Percentiles rank a stretch among this genome's conserved stretches.
Evolutionary conservation across 108 stramenopile genomes (phyloP).

Genomic region (Cyclotella atomus): DNA sequence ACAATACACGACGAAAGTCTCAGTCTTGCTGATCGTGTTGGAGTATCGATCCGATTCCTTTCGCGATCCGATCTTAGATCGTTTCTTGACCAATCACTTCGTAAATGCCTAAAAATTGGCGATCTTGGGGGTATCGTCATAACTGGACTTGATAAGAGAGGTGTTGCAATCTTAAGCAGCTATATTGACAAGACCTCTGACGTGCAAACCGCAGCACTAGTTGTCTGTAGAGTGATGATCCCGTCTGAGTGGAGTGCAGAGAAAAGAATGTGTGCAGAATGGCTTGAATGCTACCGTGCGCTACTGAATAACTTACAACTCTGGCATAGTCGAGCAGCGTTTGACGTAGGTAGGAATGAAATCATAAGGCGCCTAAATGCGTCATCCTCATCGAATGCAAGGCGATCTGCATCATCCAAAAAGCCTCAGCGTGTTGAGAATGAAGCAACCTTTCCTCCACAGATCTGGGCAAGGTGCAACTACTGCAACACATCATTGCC

Average conservation of each 20-base stretch:
- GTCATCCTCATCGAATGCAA: slow-evolving; percentile 3
- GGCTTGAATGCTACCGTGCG: slow-evolving; percentile 76
- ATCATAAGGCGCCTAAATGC: slow-evolving; percentile 60
- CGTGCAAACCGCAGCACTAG: slow-evolving; percentile 79
- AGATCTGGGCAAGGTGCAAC: slow-evolving; percentile 80
- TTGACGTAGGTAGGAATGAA: slow-evolving; percentile 78
- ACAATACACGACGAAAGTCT: slow-evolving; percentile 62
- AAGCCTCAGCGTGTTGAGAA: slow-evolving; percentile 27
- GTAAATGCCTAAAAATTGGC: slow-evolving; percentile 61
- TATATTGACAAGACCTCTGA: slow-evolving; percentile 78
- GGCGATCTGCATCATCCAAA: slow-evolving; percentile 23
- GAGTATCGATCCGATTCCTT: slow-evolving; percentile 78
- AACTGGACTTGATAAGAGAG: slow-evolving; percentile 76
- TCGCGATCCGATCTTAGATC: slow-evolving; percentile 54
- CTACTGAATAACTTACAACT: slow-evolving; percentile 82
- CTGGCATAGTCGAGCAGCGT: slow-evolving; percentile 67
- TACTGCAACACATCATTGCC: slow-evolving; percentile 75
- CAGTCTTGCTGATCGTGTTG: slow-evolving; percentile 76
- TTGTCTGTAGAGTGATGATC: slow-evolving; percentile 72
- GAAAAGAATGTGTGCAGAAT: slow-evolving; percentile 67
- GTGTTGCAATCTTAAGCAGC: slow-evolving; percentile 69
- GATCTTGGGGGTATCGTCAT: slow-evolving; percentile 80
- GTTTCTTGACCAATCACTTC: slow-evolving; percentile 61
- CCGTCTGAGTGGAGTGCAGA: slow-evolving; percentile 73
- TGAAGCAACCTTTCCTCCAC: slow-evolving; percentile 42